A percentile compares a stretch with the other conserved stretches of the same genome.
Conservation (phyloP, 805 yeast genomes). For the Myxozyma lipomycoides region DNA sequence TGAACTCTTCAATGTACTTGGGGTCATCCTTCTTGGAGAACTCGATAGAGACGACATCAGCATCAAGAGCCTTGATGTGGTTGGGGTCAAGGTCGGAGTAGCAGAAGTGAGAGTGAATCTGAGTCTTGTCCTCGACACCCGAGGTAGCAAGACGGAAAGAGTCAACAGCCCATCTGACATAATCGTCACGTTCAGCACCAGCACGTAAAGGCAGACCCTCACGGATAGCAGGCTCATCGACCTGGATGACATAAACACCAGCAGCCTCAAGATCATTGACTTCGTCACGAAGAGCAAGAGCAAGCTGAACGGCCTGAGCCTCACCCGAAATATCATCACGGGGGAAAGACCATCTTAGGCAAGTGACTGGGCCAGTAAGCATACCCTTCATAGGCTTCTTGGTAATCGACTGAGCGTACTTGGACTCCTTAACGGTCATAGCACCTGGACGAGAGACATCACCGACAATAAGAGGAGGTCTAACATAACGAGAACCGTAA, state of each 20-base stretch:
- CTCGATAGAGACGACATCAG: slow-evolving; percentile 98
- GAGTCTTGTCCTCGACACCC: slow-evolving; percentile 91
- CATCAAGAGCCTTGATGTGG: slow-evolving; percentile 99
- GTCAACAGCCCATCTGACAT: slow-evolving; percentile 98
- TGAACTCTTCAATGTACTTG: slow-evolving; percentile 94
- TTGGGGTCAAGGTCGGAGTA: slow-evolving; percentile 99
- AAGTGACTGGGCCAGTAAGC: slow-evolving; percentile 99
- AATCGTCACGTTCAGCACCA: slow-evolving; percentile 93
- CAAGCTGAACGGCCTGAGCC: slow-evolving; percentile 93
- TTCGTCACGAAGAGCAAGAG: slow-evolving; percentile 97
- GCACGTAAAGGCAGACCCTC: slow-evolving; percentile 99
- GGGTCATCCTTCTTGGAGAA: slow-evolving; percentile 99
- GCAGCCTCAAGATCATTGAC: slow-evolving; percentile 97
- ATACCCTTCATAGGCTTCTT: slow-evolving; percentile 98
- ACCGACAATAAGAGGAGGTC: slow-evolving; percentile 99
- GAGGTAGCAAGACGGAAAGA: slow-evolving; percentile 99
- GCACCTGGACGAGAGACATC: slow-evolving; percentile 98
- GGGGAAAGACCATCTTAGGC: slow-evolving; percentile 99
- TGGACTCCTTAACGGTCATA: slow-evolving; percentile 98
- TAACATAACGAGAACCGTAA: slow-evolving; percentile 99
- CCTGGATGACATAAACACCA: slow-evolving; percentile 96
- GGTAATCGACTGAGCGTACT: slow-evolving; percentile 96
- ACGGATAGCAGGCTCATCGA: slow-evolving; percentile 99
- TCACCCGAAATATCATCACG: slow-evolving; percentile 94
- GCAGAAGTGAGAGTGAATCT: slow-evolving; percentile 99